phyloP scores from a whole-genome alignment of 257 asterid species.

The Solanum clarkiae region DNA sequence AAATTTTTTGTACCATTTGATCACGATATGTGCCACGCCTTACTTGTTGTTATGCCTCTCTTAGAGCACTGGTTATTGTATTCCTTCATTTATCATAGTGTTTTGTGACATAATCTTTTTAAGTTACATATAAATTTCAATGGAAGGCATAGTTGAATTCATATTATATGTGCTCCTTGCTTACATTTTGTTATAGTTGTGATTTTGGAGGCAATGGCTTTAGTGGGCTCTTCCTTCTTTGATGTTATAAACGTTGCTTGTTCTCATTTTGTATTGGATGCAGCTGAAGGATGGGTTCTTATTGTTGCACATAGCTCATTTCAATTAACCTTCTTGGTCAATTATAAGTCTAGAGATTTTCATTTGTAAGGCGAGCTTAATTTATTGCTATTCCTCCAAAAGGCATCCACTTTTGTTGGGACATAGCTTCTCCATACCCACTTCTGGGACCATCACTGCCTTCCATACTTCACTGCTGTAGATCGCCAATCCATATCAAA shows the following conservation, averaged over 20 bases:
- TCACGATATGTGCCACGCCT: constrained; percentile 15
- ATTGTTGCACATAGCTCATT: not conserved
- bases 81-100: constrained; percentile 22
- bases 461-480: not conserved
- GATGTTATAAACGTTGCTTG: not conserved
- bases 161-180: constrained; percentile 1
- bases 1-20: not conserved
- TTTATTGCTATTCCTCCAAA: not conserved
- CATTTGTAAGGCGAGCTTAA: not conserved
- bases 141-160: constrained; percentile 2
- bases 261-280: not conserved
- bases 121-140: constrained; percentile 5
- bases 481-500: not conserved
- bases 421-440: not conserved
- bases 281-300: not conserved
- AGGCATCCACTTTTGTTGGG: not conserved
- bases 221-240: not conserved
- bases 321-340: not conserved
- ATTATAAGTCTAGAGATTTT: not conserved
- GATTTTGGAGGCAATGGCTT: not conserved
- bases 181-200: not conserved
- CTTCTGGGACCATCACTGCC: not conserved
- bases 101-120: constrained; percentile 15
- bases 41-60: constrained; percentile 12
- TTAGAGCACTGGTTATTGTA: constrained; percentile 20